phyloP scores from a whole-genome alignment of 2,329 filamentous ascomycete species.

The Stylonectria norvegica region DNA sequence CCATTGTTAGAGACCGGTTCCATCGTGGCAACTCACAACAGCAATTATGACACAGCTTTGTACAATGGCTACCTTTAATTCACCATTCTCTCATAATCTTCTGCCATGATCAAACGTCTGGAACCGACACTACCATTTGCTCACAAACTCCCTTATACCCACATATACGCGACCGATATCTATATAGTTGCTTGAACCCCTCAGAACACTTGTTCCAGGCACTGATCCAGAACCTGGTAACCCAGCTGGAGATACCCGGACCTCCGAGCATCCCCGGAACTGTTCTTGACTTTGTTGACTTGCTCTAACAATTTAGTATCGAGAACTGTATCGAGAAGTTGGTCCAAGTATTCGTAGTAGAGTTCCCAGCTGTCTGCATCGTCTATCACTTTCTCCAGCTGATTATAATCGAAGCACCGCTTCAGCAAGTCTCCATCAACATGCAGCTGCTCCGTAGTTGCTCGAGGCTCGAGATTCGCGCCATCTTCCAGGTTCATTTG shows the following conservation, averaged over 20 bases:
- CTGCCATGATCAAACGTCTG: too few relatives aligned
- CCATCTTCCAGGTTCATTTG: constrained; percentile 17
- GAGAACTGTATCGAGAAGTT: too few relatives aligned
- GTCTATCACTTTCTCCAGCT: constrained; percentile 41
- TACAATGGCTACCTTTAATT: too few relatives aligned
- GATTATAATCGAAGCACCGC: constrained; percentile 47
- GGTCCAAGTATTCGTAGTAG: constrained; percentile 49
- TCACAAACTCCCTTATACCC: neutral
- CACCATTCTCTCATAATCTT: too few relatives aligned
- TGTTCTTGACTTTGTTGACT: too few relatives aligned
- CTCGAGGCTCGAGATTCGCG: constrained; percentile 32
- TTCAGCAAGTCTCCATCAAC: constrained; percentile 65
- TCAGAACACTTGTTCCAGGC: constrained; percentile 49
- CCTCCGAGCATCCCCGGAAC: constrained; percentile 18
- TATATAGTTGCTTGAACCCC: too few relatives aligned
- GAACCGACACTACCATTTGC: too few relatives aligned
- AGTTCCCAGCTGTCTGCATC: constrained; percentile 33
- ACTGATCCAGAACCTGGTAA: constrained; percentile 54
- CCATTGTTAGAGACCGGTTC: too few relatives aligned
- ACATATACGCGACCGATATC: too few relatives aligned
- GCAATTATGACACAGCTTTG: too few relatives aligned
- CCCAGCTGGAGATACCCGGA: constrained; percentile 44
- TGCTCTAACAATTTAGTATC: too few relatives aligned
- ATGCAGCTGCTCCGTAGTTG: constrained; percentile 52
- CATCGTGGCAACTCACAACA: too few relatives aligned